Conservation (phyloP, 805 yeast species). For the Danielia oregonensis region DNA sequence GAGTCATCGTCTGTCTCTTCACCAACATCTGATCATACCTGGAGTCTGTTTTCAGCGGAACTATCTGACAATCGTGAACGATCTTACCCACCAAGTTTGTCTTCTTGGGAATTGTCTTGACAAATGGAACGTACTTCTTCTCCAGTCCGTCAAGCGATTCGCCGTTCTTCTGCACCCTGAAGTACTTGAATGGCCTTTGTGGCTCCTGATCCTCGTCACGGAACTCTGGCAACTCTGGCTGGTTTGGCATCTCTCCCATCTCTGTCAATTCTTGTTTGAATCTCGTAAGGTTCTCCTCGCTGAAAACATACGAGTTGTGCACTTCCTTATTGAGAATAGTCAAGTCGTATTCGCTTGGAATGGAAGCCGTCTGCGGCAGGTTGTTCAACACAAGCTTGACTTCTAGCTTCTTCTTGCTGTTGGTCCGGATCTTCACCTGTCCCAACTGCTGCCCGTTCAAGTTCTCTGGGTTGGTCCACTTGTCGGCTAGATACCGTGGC, state of each 20-base stretch:
- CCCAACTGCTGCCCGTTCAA: conserved; percentile 77
- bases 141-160: conserved; percentile 18
- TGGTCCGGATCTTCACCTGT: conserved; percentile 68
- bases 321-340: conserved; percentile 75
- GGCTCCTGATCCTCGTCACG: conserved; percentile 16
- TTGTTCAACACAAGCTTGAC: conserved; percentile 59
- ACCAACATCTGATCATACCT: conserved; percentile 61
- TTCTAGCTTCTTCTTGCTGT: conserved; percentile 31
- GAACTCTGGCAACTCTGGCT: conserved; percentile 35
- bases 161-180: conserved; percentile 28
- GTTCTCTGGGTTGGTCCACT: conserved; percentile 63
- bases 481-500: conserved; percentile 80
- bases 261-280: conserved; percentile 44
- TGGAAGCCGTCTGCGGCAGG: conserved; percentile 29
- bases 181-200: conserved; percentile 17
- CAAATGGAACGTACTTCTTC: conserved; percentile 66
- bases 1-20: conserved; percentile 45
- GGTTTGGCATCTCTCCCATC: conserved; percentile 49
- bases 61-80: conserved; percentile 86
- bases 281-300: conserved; percentile 61
- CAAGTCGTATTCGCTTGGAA: conserved; percentile 85
- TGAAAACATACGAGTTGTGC: conserved; percentile 80
- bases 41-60: conserved; percentile 71
- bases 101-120: conserved; percentile 83
- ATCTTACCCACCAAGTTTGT: conserved; percentile 84